Evolutionary conservation across 1,284 basidiomycete species (phyloP), one percentile per base, ranked within the genome.

Genomic region (Puccinia hordei): DNA sequence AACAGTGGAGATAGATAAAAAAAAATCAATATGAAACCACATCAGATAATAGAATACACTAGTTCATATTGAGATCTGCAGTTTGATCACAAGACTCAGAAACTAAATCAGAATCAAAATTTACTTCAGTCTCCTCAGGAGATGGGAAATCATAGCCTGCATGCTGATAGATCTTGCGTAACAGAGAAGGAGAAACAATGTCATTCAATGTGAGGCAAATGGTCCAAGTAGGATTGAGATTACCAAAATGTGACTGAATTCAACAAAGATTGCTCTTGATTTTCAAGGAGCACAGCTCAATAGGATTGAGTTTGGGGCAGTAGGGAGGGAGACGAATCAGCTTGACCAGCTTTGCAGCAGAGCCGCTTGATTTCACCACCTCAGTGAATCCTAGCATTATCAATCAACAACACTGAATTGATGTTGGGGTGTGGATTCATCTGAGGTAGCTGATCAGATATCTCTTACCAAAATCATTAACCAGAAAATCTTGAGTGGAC

Each of bases 281-380:
- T 41, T 63, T 27, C 5, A 30, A 63, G 22, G 35, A 63, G 30
- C 61, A 63, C 1, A 63, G 10, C 33, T 75, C 73, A 13, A 75
- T 75, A 4, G 73, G 73, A 19, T 75, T 75, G 2, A 75, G 41
- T 19, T 75, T 24, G 0, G 73, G 73, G 30, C 41, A 75, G 55
- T 75, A 75, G 0, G 73, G 55, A 8, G 73, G 59, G 22, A 75
- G 49, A 27, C 46, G 65, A 19, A 75, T 27, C 1, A 75, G 27
- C 13, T 46, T 44, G 8, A 61, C n/a, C 59, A 5, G n/a, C 15
- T 0, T 61, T 24, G 0, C 55, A 13, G n/a, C 55, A 61, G 9
- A 63, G 19, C n/a, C 33, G 9, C 0, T 13, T 24, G n/a, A 46
- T 30, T 3, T 19, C 13, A 27, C 22, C 53, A 19, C 57, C n/a